Base-by-base conservation (phyloP, 192 early-diverging fungal species). In the Backusella circina region DNA sequence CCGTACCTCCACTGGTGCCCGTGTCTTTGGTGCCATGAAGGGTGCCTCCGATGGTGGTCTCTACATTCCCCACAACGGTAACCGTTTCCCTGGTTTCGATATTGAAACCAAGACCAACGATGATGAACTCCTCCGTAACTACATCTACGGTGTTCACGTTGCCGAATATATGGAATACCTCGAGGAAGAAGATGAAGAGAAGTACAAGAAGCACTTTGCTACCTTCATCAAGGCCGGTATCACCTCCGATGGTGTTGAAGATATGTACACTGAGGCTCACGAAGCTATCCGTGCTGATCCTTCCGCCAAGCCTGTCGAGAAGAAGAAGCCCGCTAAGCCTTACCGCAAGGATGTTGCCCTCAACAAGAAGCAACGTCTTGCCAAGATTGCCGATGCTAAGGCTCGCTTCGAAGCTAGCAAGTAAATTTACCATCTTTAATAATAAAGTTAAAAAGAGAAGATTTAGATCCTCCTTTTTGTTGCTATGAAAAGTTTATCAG, bases 31-130 rank as follows among this genome's bases (percentile, higher is more conserved):
- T 84, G 96, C 93, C 85, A 88, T 97, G 83, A 99, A 99, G 94
- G 97, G 97, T 91, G 97, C 97, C 74, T 95, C 94, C 76, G 97
- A 99, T 87, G 97, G 97, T 90, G 96, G 97, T 86, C 85, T 99
- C 81, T 91, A 90, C 85, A 91, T 99, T 83, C 97, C 97, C 78
- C 95, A 99, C 93, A 86, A 86, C 77, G 95, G 97, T 89, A 90
- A 90, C 82, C 93, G 96, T 82, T 98, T 99, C 94, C 96, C 97
- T 75, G 97, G 96, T 81, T 99, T 88, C 87, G 94, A 97, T 88
- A 77, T 86, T 65, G 90, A 92, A 84, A 80, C 87, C 78, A 97
- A 97, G 93, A 77, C 80, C 75, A 90, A 96, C 79, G 96, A 99
- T 81, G 88, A 95, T 77, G 96, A 97, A 87, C 83, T 94, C 44